A percentile compares a stretch with the other conserved stretches of the same genome.
Conservation (phyloP, 2,329 filamentous ascomycete genomes). For the Alternaria longipes region DNA sequence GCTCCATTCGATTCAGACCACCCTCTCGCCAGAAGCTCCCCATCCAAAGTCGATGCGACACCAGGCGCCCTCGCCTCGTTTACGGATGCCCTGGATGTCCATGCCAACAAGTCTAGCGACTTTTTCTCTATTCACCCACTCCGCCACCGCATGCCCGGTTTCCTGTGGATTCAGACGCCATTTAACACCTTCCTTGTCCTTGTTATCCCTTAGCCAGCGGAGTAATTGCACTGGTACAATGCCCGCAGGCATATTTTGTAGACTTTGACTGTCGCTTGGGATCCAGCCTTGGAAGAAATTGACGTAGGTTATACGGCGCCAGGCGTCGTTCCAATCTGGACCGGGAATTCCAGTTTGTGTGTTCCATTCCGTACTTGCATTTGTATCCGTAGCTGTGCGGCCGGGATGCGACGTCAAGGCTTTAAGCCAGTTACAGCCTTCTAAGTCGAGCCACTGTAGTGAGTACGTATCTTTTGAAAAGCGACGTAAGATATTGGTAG, state of each 20-base stretch:
- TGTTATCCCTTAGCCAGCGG: slow-evolving; percentile 48
- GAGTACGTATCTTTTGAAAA: slow-evolving; percentile 66
- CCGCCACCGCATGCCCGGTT: slow-evolving; percentile 29
- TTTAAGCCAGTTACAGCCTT: slow-evolving; percentile 67
- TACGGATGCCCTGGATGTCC: slow-evolving; percentile 44
- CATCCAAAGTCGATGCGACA: slow-evolving; percentile 51
- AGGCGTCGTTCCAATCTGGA: slow-evolving; percentile 53
- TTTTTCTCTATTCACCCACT: slow-evolving; percentile 54
- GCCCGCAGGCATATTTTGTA: slow-evolving; percentile 49
- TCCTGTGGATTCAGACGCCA: slow-evolving; percentile 33
- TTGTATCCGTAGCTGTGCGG: not conserved
- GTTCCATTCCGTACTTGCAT: slow-evolving; percentile 11
- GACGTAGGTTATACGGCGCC: slow-evolving; percentile 56
- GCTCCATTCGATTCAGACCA: not conserved
- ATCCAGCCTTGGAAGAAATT: slow-evolving; percentile 58
- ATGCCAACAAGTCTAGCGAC: slow-evolving; percentile 41
- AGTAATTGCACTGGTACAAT: slow-evolving; percentile 47
- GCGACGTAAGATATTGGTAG: slow-evolving; percentile 64
- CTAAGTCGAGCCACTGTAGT: slow-evolving; percentile 69
- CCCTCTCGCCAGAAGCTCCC: slow-evolving; percentile 24
- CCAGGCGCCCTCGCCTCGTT: slow-evolving; percentile 36
- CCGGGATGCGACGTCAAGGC: slow-evolving; percentile 57
- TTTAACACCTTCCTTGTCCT: slow-evolving; percentile 25
- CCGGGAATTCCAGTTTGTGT: slow-evolving; percentile 25
- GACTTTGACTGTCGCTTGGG: slow-evolving; percentile 40